Conservation (phyloP, 495 filamentous ascomycete genomes). For the Pseudoneurospora amorphoporcata region DNA sequence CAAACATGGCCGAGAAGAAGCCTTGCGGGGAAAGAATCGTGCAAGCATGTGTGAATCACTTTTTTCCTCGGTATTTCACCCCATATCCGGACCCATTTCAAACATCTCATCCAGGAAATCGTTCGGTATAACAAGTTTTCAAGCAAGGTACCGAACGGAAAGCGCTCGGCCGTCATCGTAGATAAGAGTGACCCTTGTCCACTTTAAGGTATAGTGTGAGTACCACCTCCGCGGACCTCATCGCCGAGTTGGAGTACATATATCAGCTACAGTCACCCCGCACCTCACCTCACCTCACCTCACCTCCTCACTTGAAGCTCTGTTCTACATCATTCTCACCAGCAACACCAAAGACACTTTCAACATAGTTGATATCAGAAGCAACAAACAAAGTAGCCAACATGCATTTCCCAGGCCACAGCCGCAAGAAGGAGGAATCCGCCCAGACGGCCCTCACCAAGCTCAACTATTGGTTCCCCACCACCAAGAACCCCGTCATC, state of each 20-base stretch:
- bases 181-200: neutral
- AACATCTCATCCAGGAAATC: neutral
- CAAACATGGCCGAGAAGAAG: neutral
- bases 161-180: neutral
- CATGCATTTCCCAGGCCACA: neutral
- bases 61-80: neutral
- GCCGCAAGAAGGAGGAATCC: neutral
- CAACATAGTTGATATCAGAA: neutral
- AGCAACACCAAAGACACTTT: neutral
- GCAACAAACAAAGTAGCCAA: neutral
- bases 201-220: neutral
- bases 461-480: conserved; percentile 41
- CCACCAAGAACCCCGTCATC: conserved; percentile 49
- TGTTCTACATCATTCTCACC: neutral
- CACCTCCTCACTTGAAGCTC: neutral
- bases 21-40: neutral
- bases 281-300: neutral
- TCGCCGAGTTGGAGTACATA: neutral
- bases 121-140: neutral
- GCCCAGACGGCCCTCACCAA: neutral
- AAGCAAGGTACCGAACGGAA: neutral
- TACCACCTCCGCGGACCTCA: neutral
- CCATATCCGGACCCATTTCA: neutral
- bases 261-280: neutral
- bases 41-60: neutral